Evolutionary conservation across 495 filamentous ascomycete genomes (phyloP), one percentile per base, ranked within the genome.

Genomic region (Saxophila tyrrhenica): DNA sequence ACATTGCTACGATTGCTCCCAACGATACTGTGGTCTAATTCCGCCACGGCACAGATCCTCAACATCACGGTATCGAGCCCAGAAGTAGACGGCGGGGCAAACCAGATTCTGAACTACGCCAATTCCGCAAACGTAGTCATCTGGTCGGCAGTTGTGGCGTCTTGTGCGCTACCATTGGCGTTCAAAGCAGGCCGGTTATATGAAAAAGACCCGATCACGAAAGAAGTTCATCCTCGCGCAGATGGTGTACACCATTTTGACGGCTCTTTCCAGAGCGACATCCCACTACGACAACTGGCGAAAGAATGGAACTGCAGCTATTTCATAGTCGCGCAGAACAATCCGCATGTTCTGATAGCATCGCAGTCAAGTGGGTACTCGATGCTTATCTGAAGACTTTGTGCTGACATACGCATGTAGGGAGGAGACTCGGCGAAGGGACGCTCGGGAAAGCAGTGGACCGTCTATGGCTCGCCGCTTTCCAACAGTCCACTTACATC

Each of bases 251-350:
- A 35, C 7, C 45, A 24, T 21, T 2, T 48, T 22, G 91, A 97
- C 67, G 91, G 91, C 3, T 94, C 88, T 0, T 87, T 97, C 3
- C 89, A 96, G 60, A 89, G 89, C 55, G 91, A 97, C 68, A 75
- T 97, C 1, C 91, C 91, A 20, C 95, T 95, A 86, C 89, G 82
- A 43, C 76, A 86, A 10, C 73, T 97, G 11, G 83, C 89, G 0
- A 90, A 95, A 60, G 91, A 95, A 86, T 95, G 95, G 70, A 95
- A 95, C 63, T 89, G 95, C 69, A 97, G 95, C 64, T 89, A 95
- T 64, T 95, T 95, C 64, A 95, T 97, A 63, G 91, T 95, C 25
- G 95, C 89, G 0, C 91, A 97, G 64, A 88, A 94, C 44, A 96
- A 95, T 62, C 91, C 91, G 0, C 91, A 96, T 60, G 85, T 96